phyloP scores from a whole-genome alignment of 140 eudicot species.

The Erigeron philadelphicus region DNA sequence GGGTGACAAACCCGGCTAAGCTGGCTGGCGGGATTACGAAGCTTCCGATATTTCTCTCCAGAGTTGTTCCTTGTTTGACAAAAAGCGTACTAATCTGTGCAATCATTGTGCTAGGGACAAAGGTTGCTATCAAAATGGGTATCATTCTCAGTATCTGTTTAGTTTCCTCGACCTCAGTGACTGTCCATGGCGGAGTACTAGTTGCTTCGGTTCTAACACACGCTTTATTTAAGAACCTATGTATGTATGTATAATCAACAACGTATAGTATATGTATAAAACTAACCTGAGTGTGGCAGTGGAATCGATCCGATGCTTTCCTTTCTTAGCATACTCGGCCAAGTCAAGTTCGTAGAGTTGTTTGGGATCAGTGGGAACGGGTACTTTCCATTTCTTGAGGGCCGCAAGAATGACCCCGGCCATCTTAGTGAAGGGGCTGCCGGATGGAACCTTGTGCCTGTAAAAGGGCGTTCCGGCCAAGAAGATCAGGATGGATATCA shows the following conservation, averaged over 20 bases:
- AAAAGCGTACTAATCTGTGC: conserved; percentile 76
- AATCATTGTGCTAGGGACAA: conserved; percentile 67
- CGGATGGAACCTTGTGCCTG: conserved; percentile 63
- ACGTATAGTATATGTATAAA: not conserved
- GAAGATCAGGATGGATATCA: conserved; percentile 51
- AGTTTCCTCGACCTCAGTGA: conserved; percentile 75
- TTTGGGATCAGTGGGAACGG: conserved; percentile 54
- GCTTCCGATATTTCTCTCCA: conserved; percentile 43
- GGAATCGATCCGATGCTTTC: conserved; percentile 61
- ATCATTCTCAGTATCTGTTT: conserved; percentile 69
- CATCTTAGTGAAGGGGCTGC: conserved; percentile 86
- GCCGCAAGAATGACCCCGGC: conserved; percentile 58
- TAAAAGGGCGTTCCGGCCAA: conserved; percentile 68
- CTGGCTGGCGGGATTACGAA: conserved; percentile 76
- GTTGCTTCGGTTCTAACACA: conserved; percentile 41
- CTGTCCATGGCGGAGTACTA: conserved; percentile 43
- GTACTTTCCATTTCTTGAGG: conserved; percentile 41
- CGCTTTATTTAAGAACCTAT: conserved; percentile 65
- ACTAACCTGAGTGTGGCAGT: conserved; percentile 58
- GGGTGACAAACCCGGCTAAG: conserved; percentile 58
- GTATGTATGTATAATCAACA: not conserved
- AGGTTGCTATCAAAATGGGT: conserved; percentile 55
- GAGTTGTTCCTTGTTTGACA: conserved; percentile 78
- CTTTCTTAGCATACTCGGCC: conserved; percentile 48
- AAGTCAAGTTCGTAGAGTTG: conserved; percentile 62